phyloP scores from a whole-genome alignment of 495 filamentous ascomycete genomes.

The Penicillium nucicola region DNA sequence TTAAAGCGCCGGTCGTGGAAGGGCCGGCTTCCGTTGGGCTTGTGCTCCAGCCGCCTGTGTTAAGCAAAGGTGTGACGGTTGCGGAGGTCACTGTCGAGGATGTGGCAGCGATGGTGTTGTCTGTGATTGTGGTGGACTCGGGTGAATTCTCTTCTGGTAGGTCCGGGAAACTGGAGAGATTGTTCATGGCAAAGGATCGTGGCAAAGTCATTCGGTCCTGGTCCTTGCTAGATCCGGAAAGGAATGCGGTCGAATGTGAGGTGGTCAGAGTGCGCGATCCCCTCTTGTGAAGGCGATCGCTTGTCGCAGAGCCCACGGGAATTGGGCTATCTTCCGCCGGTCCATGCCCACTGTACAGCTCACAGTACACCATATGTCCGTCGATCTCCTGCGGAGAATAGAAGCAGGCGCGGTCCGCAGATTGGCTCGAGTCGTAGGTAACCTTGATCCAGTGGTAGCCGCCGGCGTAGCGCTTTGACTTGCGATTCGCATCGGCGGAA shows the following conservation, averaged over 20 bases:
- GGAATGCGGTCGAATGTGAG: constrained; percentile 37
- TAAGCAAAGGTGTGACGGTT: constrained; percentile 14
- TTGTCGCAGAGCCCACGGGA: constrained; percentile 38
- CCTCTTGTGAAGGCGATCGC: constrained; percentile 22
- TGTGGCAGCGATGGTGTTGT: constrained; percentile 59
- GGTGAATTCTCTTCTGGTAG: constrained; percentile 17
- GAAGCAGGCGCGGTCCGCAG: constrained; percentile 72
- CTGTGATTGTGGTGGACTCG: constrained; percentile 34
- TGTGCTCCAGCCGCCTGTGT: constrained; percentile 25
- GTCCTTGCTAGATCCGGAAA: constrained; percentile 32
- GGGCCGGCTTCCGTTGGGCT: too few species aligned
- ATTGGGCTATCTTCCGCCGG: constrained; percentile 65
- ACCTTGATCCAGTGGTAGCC: constrained; percentile 91
- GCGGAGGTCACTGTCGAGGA: constrained; percentile 28
- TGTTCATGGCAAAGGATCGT: constrained; percentile 45
- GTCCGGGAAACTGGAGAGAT: constrained; percentile 32
- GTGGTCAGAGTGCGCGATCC: constrained; percentile 33
- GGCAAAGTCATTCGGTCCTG: constrained; percentile 39
- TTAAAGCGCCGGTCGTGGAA: constrained; percentile 36
- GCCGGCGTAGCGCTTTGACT: constrained; percentile 71
- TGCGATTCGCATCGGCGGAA: constrained; percentile 65
- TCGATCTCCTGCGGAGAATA: constrained; percentile 74
- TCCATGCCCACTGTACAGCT: constrained; percentile 68
- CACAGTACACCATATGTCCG: constrained; percentile 73
- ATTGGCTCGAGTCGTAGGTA: constrained; percentile 78